Base-by-base conservation (phyloP, 2,329 filamentous ascomycete species). In the Apiospora sp. region DNA sequence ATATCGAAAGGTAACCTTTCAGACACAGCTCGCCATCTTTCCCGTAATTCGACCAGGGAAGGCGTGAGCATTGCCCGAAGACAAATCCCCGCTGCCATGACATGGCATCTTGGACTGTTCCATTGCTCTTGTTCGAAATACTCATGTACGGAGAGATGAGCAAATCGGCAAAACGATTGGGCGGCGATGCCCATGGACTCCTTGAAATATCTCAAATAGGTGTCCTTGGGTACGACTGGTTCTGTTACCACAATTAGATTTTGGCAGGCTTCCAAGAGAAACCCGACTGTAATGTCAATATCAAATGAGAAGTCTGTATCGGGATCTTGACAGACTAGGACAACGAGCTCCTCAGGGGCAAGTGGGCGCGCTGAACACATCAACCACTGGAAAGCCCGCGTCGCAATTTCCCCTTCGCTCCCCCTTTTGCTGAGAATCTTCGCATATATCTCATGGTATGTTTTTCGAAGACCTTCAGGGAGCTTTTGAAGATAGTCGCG, bases 141-240 rank as follows among this genome's bases (percentile, higher is more conserved):
- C 19, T 69, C 68, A 27, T 69, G 68, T 7, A 69, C 68, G 7
- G 68, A 69, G 5, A 69, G 30, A 22, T 69, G 68, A 8, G 46
- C 46, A 8, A 48, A 48, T 22, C 46, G 46, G 22, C 46, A 48
- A 19, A 48, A 48, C 19, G 46, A 48, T 6, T 7, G 16, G 16
- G 46, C 41, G 8, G 41, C 13, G 13, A 22, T 48, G 19, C 16
- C 22, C 16, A 3, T 48, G 4, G 3, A 12, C 44, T 16, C 19
- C 4, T 16, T 16, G 41, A 48, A 34, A 37, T 37, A 3, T 37
- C 34, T 37, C 24, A 22, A 69, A 48, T 4, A 44, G 44, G 22
- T 14, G 27, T 19, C 2, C 14, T 34, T 27, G 7, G 30, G 51
- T 5, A 4, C 14, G 1, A 4, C 19, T 14, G 27, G 16, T 14